Evolutionary conservation across 1,284 basidiomycete genomes (phyloP), one percentile per base, ranked within the genome.

Genomic region (Malassezia nana): DNA sequence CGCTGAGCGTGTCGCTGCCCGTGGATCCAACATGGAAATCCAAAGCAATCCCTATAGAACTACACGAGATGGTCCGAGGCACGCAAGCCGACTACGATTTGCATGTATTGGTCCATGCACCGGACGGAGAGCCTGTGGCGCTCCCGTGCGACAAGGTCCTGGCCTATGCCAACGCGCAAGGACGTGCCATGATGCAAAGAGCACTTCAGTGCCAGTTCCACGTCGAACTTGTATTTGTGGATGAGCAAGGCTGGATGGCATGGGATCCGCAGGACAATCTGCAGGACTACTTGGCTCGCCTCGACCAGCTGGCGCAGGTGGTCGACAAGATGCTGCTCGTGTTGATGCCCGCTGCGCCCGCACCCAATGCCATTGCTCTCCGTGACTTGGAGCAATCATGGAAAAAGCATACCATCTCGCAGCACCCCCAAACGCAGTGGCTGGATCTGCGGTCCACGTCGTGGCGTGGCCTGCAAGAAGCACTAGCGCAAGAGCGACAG

Each of bases 141-240:
- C 33, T 50, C 25, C 29, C 33, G 2, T 30, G 32, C 28, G 53
- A 47, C 35, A n/a, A 42, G 32, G 12, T 47, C 12, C 35, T 56
- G 12, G 35, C 41, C 4, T 56, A 56, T 26, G 39, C 48, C 2
- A 51, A 25, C 6, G 43, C 48, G 13, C 32, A 41, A 18, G 54
- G 54, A 5, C 48, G 54, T 15, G 48, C 54, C 7, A 46, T 47
- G 54, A 43, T 51, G 5, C 48, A 49, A 9, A 33, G 54, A 13
- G 54, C 54, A 9, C 26, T 56, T 22, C 22, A 45, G 26, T 49
- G 46, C 24, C 54, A 56, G 22, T 42, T 28, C 8, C 54, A 56
- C 22, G 43, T 56, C 15, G 54, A 56, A 32, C 16, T 50, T 22
- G 24, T 50, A 2, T 39, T 44, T 24, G 41, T 46, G 10, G 30